Base-by-base conservation (phyloP, 164 flowering plant genomes). In the Houttuynia cordata region DNA sequence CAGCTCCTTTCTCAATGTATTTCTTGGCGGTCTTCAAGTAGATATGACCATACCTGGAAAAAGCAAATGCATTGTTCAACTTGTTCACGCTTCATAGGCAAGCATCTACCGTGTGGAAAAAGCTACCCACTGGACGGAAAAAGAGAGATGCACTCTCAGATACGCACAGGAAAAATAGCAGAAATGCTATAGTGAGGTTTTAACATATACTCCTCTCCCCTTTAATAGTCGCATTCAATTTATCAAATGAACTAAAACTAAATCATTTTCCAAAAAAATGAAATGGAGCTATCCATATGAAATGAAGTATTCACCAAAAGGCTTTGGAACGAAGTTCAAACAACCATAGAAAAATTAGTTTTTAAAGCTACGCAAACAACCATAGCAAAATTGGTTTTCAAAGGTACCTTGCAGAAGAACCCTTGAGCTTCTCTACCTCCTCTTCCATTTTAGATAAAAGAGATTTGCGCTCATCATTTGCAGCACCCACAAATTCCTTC, bases 11-110 rank as follows among this genome's bases (percentile, higher is more conserved):
- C 41, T 75, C 83, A 72, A 81, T 24, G 59, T 70, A 71, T 57
- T 64, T 85, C 76, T 90, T 83, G 24, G 97, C 92, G 66, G 80
- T 80, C 71, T 88, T 93, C 67, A 77, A 49, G 67, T 93, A 93
- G 59, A 88, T 82, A 76, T 86, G 82, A 20, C 97, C 99, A 52
- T 85, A 77, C 72, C 99, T 93, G 68, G 61, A 51, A 45, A 41
- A 59, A 60, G 40, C 24, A 41, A 60, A 45, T 14, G 37, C 42
- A 42, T 24, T 30, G 18, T 17, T 17, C 13, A 45, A 17, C 17
- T 45, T 45, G 14, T 45, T 12, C 14, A 12, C 8, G 15, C 49
- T 3, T 45, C 9, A 4, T 12, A 45, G 17, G 49, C 17, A 45
- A 3, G 17, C 49, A 45, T 45, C 49, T 17, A 7, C 17, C 2